A percentile compares a stretch with the other conserved stretches of the same genome.
Evolutionary conservation across 2,329 filamentous ascomycete genomes (phyloP).

Genomic region (Tricladium varicosporioides): DNA sequence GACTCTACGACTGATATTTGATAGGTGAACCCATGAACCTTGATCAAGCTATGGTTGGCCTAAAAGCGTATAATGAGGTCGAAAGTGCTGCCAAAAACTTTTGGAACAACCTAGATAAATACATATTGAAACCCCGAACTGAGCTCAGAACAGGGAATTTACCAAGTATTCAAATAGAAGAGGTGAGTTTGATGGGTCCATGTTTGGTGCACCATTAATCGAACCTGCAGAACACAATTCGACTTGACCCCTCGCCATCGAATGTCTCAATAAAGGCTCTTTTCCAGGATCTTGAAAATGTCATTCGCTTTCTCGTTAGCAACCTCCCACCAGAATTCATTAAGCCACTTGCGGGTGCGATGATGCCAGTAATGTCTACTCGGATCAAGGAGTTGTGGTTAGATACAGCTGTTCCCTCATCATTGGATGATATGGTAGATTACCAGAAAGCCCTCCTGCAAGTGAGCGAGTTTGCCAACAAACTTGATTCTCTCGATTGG

Average conservation of each 20-base stretch:
- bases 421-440: constrained; percentile 64
- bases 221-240: constrained; percentile 41
- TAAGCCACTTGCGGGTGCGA: constrained; percentile 60
- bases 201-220: not conserved
- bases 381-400: constrained; percentile 74
- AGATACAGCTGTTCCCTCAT: constrained; percentile 70
- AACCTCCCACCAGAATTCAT: constrained; percentile 54
- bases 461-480: constrained; percentile 61
- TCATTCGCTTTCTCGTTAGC: constrained; percentile 51
- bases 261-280: constrained; percentile 49
- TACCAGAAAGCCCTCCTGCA: constrained; percentile 71
- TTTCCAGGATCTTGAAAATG: constrained; percentile 50
- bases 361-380: constrained; percentile 68
- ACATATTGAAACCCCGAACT: constrained; percentile 60
- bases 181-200: constrained; percentile 33
- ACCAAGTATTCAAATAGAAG: constrained; percentile 43
- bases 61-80: constrained; percentile 60
- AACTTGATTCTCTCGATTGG: constrained; percentile 63
- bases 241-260: constrained; percentile 40
- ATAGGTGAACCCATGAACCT: constrained; percentile 45
- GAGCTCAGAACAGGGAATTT: constrained; percentile 35
- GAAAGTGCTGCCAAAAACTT: constrained; percentile 58
- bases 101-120: constrained; percentile 61
- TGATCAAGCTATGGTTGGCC: constrained; percentile 51
- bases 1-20: constrained; percentile 3